phyloP scores from a whole-genome alignment of 2,329 filamentous ascomycete genomes.

The Beauveria caledonica region DNA sequence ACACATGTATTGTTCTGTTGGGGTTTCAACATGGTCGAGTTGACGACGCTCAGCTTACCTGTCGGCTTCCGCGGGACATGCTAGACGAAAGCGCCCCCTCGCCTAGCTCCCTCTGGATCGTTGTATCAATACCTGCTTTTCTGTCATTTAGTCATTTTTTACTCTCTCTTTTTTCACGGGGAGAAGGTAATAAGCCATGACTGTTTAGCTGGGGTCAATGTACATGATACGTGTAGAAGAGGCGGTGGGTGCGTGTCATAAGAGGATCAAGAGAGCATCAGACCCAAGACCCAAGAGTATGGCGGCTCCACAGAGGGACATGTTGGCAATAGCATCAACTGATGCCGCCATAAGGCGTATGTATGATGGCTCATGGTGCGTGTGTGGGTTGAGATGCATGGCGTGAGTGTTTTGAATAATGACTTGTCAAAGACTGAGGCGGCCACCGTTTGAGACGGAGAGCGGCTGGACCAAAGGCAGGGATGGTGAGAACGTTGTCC shows the following conservation, averaged over 20 bases:
- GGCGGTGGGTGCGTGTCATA: background rate
- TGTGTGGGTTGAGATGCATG: background rate
- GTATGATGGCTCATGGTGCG: background rate
- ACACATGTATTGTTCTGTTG: background rate
- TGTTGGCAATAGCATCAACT: background rate
- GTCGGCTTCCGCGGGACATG: constrained; percentile 4
- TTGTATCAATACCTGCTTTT: no score
- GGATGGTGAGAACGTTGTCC: background rate
- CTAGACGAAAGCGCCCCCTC: background rate
- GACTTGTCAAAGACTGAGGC: background rate
- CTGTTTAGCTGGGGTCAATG: background rate
- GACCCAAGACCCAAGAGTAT: background rate
- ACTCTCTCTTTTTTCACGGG: background rate
- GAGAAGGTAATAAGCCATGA: background rate
- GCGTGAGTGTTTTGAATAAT: background rate
- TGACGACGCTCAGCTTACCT: background rate
- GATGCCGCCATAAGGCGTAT: background rate
- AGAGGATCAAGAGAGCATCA: background rate
- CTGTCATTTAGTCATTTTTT: background rate
- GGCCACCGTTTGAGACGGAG: constrained; percentile 5
- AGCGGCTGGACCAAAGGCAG: background rate
- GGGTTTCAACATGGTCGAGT: background rate
- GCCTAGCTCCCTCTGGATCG: background rate
- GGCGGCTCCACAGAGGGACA: no score
- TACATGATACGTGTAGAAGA: no score